Evolutionary conservation across 164 flowering plant species (phyloP).

Genomic region (Magnolia sinica): DNA sequence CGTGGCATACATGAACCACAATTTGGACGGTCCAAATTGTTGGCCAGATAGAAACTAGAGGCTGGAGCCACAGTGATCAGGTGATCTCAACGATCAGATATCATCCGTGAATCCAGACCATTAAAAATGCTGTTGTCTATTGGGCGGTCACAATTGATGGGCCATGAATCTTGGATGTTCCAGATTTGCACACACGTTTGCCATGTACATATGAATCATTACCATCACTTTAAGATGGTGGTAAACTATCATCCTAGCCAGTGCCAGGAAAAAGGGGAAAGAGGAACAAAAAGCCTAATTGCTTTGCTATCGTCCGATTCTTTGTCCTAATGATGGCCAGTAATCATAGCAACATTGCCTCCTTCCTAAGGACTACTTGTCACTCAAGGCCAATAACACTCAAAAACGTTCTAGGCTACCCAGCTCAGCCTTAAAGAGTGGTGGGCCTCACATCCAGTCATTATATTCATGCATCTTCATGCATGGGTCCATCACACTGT

Average conservation of each 20-base stretch:
- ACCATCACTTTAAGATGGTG: background rate
- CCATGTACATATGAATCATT: no score
- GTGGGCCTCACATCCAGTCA: background rate
- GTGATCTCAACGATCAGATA: no score
- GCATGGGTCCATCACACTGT: background rate
- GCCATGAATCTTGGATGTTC: no score
- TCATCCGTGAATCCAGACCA: no score
- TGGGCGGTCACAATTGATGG: no score
- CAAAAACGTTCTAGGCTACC: background rate
- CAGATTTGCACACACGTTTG: no score
- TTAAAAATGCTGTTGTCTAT: no score
- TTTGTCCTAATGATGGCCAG: slow-evolving; percentile 8
- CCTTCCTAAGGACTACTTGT: slow-evolving; percentile 2
- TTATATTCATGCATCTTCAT: background rate
- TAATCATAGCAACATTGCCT: slow-evolving; percentile 1
- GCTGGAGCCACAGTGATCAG: no score
- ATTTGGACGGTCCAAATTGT: no score
- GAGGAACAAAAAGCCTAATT: background rate
- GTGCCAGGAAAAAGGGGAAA: background rate
- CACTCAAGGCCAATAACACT: slow-evolving; percentile 2
- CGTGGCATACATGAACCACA: no score
- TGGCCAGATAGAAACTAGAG: no score
- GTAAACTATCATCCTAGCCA: background rate
- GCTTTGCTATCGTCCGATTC: slow-evolving; percentile 1
- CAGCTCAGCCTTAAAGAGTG: background rate